Base-by-base conservation (phyloP, 177 flowering plant genomes). In the Vitis hybrid region DNA sequence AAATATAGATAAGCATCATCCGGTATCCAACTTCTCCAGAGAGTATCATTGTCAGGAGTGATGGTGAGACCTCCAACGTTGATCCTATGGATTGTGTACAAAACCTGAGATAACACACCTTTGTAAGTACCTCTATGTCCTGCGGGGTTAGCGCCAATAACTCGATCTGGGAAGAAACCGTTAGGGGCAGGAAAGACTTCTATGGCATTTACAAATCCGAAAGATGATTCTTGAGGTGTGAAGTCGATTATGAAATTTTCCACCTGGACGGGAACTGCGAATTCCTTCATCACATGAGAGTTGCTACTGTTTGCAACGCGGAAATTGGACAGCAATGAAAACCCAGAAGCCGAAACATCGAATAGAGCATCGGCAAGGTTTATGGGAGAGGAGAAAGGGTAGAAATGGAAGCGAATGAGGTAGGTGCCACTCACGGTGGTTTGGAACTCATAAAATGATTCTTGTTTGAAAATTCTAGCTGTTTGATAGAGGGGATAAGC, bases 51-150 rank as follows among this genome's bases (percentile, higher is more conserved):
- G 5, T 62, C 55, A 2, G 70, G 70, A 0, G 80, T 65, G 15
- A 87, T 45, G 0, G 10, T 19, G 0, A 63, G 64, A 7, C 87
- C 88, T n/a, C 90, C 92, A 69, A 88, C 79, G 31, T 86, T 86
- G 8, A 86, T 64, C 71, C 92, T 76, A 20, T 75, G 22, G 55
- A 83, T 66, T 3, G 80, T 81, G 15, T 80, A 81, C 5, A 87
- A 60, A 3, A 71, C 75, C 62, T 67, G 72, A 5, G 68, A 70
- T 8, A 56, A 19, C 7, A 81, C 22, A 20, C 76, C 76, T 0
- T 2, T 66, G 49, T 57, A 72, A 14, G 22, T 2, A 2, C 60
- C 62, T 0, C 45, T 33, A 1, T 8, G 60, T 62, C 70, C 76
- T 5, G 66, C 2, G 0, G 73, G 65, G 8, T 5, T 39, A 39